Evolutionary conservation across 805 yeast genomes (phyloP), one percentile per base, ranked within the genome.

Genomic region (Hyphopichia homilentoma): DNA sequence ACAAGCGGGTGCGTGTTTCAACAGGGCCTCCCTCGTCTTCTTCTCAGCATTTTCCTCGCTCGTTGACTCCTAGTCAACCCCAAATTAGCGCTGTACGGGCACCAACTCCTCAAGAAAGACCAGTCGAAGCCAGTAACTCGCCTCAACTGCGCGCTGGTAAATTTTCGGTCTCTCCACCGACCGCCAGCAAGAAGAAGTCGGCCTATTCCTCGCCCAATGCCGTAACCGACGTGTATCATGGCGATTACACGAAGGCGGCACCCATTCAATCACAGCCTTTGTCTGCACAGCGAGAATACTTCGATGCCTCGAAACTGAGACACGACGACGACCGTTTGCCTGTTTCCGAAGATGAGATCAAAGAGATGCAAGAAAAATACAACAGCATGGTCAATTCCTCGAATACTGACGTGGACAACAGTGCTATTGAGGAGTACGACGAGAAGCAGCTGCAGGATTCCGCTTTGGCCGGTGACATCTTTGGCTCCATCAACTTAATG

Each of bases 191-290:
- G 9, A 8, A 7, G 11, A 20, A 20, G 9, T 20, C 22, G 11
- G 7, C 22, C 7, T 7, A 20, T 11, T 20, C 22, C 7, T 20
- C 22, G 7, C 22, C 22, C 22, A 20, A 7, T 20, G 7, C 18
- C 11, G 76, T 71, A 2, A 63, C 73, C 4, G 79, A 74, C 44
- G 75, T 74, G 3, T 74, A 69, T 41, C 62, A 60, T 33, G 72
- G 70, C 2, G 74, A 70, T 37, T 57, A 58, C 25, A 52, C 68
- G 12, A 61, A 65, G 36, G 61, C 57, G 14, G 79, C 79, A 0
- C 79, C 79, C 7, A 44, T 70, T 25, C 54, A 55, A 16, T 68
- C 77, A 11, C 79, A 74, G 44, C 79, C 79, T 4, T 52, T 73
- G 7, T 63, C 72, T 25, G 70, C 79, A 0, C 76, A 73, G 44